These are phyloP conservation scores for Sugiyamaella neomexicana DNA, from an alignment of 1,139 yeast species.

Conservation along the genomic window DNA sequence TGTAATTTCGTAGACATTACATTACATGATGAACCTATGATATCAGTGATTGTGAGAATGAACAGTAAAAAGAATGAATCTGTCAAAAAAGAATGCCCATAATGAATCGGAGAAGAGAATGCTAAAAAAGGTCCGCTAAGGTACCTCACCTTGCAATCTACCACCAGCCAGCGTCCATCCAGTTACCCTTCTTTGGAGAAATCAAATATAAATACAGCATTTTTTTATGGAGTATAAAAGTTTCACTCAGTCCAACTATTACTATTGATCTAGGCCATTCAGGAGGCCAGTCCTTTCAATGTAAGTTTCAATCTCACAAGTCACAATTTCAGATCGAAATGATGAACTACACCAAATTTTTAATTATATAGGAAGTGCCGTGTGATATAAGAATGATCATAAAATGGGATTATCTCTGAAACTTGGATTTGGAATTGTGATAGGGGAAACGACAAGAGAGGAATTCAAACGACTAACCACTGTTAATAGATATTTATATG, in stretches of 20 bases:
- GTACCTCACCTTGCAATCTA: background rate
- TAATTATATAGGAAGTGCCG: constrained; percentile 36
- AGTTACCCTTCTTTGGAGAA: constrained; percentile 5
- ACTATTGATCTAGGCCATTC: background rate
- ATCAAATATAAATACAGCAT: background rate
- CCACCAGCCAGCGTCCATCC: no score
- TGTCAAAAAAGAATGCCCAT: background rate
- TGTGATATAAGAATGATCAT: constrained; percentile 31
- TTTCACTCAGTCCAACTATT: no score
- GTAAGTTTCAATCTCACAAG: background rate
- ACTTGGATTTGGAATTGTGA: background rate
- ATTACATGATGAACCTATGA: background rate
- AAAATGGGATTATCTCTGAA: constrained; percentile 27
- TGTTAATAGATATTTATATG: background rate
- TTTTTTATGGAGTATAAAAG: background rate
- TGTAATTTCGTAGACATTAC: constrained; percentile 5
- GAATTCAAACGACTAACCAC: no score
- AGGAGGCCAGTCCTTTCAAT: background rate
- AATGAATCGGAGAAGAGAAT: background rate
- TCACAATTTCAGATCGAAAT: constrained; percentile 15
- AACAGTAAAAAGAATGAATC: background rate
- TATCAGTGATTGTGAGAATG: background rate
- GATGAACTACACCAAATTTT: constrained; percentile 26
- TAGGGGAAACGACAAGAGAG: background rate
- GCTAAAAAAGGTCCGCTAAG: background rate